Evolutionary conservation across 2,329 filamentous ascomycete species (phyloP), one percentile per base, ranked within the genome.

Genomic region (Ciborinia camelliae): DNA sequence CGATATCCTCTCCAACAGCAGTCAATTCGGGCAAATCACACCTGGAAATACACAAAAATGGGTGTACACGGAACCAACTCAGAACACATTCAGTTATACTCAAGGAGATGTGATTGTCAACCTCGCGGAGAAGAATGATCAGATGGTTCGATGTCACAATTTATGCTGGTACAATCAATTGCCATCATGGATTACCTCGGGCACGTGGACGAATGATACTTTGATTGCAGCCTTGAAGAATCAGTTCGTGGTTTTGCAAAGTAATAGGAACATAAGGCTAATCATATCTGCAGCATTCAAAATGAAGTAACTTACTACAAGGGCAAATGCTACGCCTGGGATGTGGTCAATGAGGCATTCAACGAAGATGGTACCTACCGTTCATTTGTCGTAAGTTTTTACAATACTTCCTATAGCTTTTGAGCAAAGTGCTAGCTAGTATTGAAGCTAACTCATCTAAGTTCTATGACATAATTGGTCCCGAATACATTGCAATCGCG

Each of bases 41-140:
- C 85, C 86, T 0, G 85, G 82, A 57, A 90, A 90, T 72, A 81
- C 81, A 3, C 83, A 86, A 74, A 85, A 85, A 79, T 90, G 86
- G 86, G 79, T 85, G 65, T 79, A 81, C 68, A 87, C 80, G 10
- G 85, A 91, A 78, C 84, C 85, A 0, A 73, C 75, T 28, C 81
- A 81, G 43, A 81, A 79, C 41, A 74, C 77, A 30, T 91, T 89
- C 78, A 81, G 78, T 68, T 90, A 81, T 75, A 79, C 80, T 7
- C 73, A 78, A 1, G 87, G 84, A 50, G 87, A 91, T 69, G 78
- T 80, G 57, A 77, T 85, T 26, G 74, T 81, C 47, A 75, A 77
- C 58, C 76, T 83, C 39, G 82, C 82, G 8, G 75, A 79, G 69
- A 72, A 72, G 20, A 83, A 84, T 67, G 76, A 78, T 6, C 81